These are phyloP conservation scores for Veloporphyrellus conicus DNA, from an alignment of 1,284 basidiomycete species.

Conservation along the genomic window DNA sequence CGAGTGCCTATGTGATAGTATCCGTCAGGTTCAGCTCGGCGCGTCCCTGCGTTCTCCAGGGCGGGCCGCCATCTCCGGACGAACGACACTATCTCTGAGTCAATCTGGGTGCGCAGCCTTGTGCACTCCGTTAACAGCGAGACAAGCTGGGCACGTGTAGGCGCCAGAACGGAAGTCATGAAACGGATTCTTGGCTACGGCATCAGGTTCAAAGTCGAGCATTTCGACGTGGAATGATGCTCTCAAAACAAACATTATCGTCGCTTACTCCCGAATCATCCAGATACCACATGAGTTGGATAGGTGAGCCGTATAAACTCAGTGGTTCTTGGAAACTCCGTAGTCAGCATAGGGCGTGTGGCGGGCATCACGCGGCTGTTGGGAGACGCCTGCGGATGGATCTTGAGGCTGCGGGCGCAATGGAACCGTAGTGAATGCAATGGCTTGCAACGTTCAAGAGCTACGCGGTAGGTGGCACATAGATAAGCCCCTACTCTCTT, in stretches of 20 bases:
- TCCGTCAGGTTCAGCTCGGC: constrained; percentile 2
- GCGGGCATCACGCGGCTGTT: background rate
- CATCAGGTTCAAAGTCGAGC: background rate
- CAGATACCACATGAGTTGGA: background rate
- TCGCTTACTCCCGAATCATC: background rate
- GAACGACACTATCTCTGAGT: constrained; percentile 12
- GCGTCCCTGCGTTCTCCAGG: constrained; percentile 1
- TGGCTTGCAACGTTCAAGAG: background rate
- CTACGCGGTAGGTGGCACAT: background rate
- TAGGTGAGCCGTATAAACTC: background rate
- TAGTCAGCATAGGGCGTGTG: background rate
- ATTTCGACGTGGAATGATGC: background rate
- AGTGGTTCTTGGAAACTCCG: background rate
- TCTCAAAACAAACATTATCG: background rate
- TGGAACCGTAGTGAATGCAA: background rate
- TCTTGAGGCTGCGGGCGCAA: background rate
- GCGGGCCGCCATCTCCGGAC: background rate
- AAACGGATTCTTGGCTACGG: background rate
- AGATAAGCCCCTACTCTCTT: constrained; percentile 14
- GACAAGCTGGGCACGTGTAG: background rate
- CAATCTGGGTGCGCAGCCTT: constrained; percentile 15
- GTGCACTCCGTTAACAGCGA: constrained; percentile 3
- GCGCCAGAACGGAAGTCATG: constrained; percentile 1
- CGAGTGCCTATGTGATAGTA: constrained; percentile 1
- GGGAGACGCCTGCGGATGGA: background rate